phyloP scores from a whole-genome alignment of 345 rosid genomes.

The Eucalyptus polybractea region DNA sequence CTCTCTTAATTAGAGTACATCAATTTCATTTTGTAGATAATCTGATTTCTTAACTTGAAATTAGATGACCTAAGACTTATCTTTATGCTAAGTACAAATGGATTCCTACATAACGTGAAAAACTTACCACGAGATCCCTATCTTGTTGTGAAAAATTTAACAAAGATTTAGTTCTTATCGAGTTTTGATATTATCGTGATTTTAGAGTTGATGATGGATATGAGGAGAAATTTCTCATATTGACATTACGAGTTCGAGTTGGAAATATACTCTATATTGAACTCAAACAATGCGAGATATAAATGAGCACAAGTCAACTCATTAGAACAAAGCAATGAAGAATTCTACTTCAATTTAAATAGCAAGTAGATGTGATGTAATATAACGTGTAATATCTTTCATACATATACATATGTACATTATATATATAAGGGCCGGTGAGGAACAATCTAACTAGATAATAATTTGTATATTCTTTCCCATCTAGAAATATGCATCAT shows the following conservation, averaged over 20 bases:
- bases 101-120: background rate
- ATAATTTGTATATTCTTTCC: background rate
- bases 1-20: background rate
- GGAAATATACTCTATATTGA: background rate
- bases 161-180: background rate
- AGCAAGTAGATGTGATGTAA: background rate
- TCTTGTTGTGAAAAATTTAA: no score
- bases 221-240: background rate
- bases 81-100: background rate
- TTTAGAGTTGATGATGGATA: background rate
- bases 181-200: background rate
- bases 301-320: background rate
- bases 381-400: background rate
- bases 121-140: no score
- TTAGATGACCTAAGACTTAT: background rate
- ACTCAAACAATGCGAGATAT: background rate
- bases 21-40: background rate
- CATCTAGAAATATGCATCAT: background rate
- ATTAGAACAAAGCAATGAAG: background rate
- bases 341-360: background rate
- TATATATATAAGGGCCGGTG: no score
- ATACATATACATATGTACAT: no score
- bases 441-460: background rate
- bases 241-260: background rate
- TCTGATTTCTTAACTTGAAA: background rate